Evolutionary conservation across 768 basidiomycete species (phyloP).

Genomic region (Tephrocybe sp.): DNA sequence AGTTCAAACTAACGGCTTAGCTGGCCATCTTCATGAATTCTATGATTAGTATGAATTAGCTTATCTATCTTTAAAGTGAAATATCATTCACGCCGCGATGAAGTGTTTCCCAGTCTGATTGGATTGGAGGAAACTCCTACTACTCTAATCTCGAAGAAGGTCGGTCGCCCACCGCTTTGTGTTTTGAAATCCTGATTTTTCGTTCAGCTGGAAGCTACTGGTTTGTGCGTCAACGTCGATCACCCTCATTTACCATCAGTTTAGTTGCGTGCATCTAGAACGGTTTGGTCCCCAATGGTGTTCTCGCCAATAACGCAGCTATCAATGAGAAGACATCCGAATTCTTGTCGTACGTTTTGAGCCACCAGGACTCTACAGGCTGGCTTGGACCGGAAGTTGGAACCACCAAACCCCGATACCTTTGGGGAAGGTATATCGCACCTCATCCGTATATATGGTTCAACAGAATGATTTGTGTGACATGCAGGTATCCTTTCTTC

Average conservation of each 20-base stretch:
- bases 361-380: slow-evolving; percentile 49
- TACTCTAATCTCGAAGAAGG: slow-evolving; percentile 45
- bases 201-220: slow-evolving; percentile 53
- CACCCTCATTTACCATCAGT: background rate
- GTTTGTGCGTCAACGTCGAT: slow-evolving; percentile 40
- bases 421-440: slow-evolving; percentile 44
- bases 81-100: background rate
- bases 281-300: slow-evolving; percentile 50
- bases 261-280: slow-evolving; percentile 29
- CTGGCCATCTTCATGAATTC: slow-evolving; percentile 43
- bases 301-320: slow-evolving; percentile 41
- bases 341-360: slow-evolving; percentile 49
- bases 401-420: slow-evolving; percentile 48
- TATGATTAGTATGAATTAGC: slow-evolving; percentile 5
- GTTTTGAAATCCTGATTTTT: background rate
- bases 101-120: slow-evolving; percentile 39
- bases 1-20: slow-evolving; percentile 41
- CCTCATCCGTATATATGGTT: background rate
- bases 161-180: slow-evolving; percentile 6
- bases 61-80: background rate
- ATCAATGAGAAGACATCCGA: slow-evolving; percentile 44
- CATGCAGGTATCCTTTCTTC: slow-evolving; percentile 50
- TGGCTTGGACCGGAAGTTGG: slow-evolving; percentile 57
- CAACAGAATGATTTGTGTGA: background rate
- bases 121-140: slow-evolving; percentile 35